Conservation (phyloP, 768 basidiomycete species). For the Suillus discolor region DNA sequence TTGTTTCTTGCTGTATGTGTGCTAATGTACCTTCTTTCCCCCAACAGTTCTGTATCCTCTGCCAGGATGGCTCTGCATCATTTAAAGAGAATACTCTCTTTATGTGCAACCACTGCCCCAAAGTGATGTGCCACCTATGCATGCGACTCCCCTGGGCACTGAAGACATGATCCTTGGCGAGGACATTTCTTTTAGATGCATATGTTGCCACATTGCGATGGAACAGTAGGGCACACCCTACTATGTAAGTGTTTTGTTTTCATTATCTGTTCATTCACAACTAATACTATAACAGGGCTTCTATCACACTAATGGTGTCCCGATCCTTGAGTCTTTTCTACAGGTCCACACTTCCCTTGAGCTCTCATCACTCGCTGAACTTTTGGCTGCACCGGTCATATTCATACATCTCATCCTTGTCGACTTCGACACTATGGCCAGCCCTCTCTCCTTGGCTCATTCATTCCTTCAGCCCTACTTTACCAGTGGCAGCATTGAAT, state of each 20-base stretch:
- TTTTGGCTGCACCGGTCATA: neutral
- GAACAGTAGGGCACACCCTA: neutral
- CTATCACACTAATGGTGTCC: neutral
- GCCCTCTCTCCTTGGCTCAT: neutral
- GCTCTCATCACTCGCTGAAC: neutral
- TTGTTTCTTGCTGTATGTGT: neutral
- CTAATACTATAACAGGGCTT: neutral
- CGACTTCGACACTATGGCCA: neutral
- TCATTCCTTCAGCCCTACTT: neutral
- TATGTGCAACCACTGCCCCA: neutral
- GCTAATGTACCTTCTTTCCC: neutral
- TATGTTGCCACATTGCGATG: neutral
- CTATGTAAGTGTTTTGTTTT: slow-evolving; percentile 1
- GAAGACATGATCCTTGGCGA: neutral
- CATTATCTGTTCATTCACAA: neutral
- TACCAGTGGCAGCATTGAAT: neutral
- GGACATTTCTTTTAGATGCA: neutral
- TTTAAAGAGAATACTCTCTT: neutral
- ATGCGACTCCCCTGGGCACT: neutral
- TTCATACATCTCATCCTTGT: neutral
- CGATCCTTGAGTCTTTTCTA: neutral
- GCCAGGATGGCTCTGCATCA: neutral
- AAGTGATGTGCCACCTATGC: neutral
- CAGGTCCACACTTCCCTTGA: neutral
- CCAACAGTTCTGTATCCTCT: neutral